Base-by-base conservation (phyloP, 2,329 filamentous ascomycete species). In the Plenodomus biglobosus region DNA sequence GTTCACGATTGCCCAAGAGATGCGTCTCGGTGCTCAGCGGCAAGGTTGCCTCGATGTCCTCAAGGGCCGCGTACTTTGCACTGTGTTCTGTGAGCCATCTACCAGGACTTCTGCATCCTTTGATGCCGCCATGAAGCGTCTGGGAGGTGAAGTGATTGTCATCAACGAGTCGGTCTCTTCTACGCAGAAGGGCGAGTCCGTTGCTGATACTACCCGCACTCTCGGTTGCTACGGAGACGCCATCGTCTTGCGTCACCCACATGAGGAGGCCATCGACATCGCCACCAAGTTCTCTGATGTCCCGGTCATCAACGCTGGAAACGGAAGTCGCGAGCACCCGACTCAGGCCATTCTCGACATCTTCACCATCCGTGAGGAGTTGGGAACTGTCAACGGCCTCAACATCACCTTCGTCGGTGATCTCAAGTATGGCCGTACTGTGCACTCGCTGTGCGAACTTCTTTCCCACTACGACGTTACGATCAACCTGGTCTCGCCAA, bases 311-410 rank as follows among this genome's bases (percentile, higher is more conserved):
- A 99, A 99, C 70, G 94, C 91, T 57, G 94, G 94, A 42, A 99
- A 99, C 71, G 94, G 94, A 56, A 91, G 88, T 75, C 86, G 90
- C 64, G 94, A 99, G 77, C 94, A 99, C 75, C 94, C 94, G 0
- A 99, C 94, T 0, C 94, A 99, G 75, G 94, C 94, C 0, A 94
- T 99, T 81, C 80, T 99, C 18, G 94, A 99, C 67, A 86, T 99
- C 48, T 99, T 96, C 79, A 97, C 94, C 45, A 99, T 99, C 68
- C 90, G 94, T 60, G 94, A 99, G 75, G 94, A 99, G 74, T 81
- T 97, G 8, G 94, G 94, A 56, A 96, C 92, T 0, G 92, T 97
- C 47, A 92, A 92, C 68, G 92, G 92, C 43, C 80, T 99, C 56
- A 97, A 90, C 38, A 95, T 99, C 68, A 99, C 94, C 42, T 99